phyloP scores from a whole-genome alignment of 768 basidiomycete species.

The Mycena amicta region DNA sequence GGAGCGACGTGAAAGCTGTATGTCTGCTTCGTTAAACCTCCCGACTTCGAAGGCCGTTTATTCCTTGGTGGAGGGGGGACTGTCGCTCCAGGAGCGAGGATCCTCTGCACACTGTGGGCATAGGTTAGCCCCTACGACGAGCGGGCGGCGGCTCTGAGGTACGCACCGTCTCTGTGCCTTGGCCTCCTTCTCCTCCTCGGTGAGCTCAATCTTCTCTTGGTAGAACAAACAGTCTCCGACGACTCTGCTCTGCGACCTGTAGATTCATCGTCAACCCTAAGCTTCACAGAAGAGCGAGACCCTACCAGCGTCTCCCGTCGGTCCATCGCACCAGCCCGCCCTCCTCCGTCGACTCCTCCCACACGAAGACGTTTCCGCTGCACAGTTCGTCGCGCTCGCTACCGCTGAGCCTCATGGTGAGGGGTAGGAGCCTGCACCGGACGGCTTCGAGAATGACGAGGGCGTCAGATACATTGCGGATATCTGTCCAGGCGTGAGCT shows the following conservation, averaged over 20 bases:
- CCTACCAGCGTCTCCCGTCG: slow-evolving; percentile 63
- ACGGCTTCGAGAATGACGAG: slow-evolving; percentile 61
- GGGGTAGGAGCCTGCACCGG: slow-evolving; percentile 49
- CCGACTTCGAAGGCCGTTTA: slow-evolving; percentile 55
- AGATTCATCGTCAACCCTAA: neutral
- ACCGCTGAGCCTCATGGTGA: slow-evolving; percentile 49
- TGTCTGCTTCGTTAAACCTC: slow-evolving; percentile 62
- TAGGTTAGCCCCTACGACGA: neutral
- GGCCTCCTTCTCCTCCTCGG: slow-evolving; percentile 56
- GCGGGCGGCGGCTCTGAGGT: neutral
- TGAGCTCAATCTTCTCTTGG: slow-evolving; percentile 59
- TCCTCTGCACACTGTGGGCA: slow-evolving; percentile 40
- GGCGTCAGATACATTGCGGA: slow-evolving; percentile 56
- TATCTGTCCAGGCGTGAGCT: slow-evolving; percentile 39
- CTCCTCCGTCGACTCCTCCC: slow-evolving; percentile 61
- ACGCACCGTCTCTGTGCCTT: slow-evolving; percentile 43
- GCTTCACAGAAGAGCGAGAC: too few species aligned
- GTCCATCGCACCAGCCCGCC: slow-evolving; percentile 57
- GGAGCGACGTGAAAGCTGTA: slow-evolving; percentile 56
- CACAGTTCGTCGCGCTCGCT: slow-evolving; percentile 50
- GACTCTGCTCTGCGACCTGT: slow-evolving; percentile 65
- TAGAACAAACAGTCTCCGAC: slow-evolving; percentile 61
- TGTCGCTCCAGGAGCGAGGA: slow-evolving; percentile 43
- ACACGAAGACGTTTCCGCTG: slow-evolving; percentile 61
- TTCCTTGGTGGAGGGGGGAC: slow-evolving; percentile 47